Evolutionary conservation across 1,139 yeast genomes (phyloP), one percentile per base, ranked within the genome.

Genomic region (Yamadazyma atmosphaerica): DNA sequence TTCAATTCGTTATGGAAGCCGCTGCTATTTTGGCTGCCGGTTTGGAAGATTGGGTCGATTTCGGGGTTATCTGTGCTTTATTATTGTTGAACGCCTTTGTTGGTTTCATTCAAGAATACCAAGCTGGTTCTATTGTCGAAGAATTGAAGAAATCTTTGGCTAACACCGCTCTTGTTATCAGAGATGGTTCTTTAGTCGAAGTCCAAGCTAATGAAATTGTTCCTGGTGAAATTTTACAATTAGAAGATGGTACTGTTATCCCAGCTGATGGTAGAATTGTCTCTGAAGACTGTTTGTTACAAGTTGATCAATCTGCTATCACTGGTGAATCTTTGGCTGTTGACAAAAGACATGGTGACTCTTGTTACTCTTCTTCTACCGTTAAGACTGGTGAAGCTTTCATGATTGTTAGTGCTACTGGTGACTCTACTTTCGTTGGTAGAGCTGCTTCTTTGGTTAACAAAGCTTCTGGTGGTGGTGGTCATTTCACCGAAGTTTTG

Each of bases 1-100:
- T 90, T 68, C 98, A 90, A 77, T 90, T 90, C 83, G 97, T 90
- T 65, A 90, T 90, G 98, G 97, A 89, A 75, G 89, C 95, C 64
- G 98, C 98, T 60, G 97, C 97, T 58, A 79, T 89, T 49, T 79
- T 90, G 68, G 97, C 98, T 58, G 96, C 96, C 52, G 97, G 97
- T 85, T 80, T 90, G 61, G 94, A 88, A 74, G 97, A 89, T 75
- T 90, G 97, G 97, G 96, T 90, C 63, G 97, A 89, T 80, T 89
- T 89, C 77, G 97, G 97, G 81, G 97, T 90, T 67, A 89, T 90
- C 63, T 82, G 88, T 70, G 97, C 86, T 68, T 74, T 90, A 59
- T 77, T 90, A 56, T 60, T 84, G 67, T 81, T 90, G 67, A 90
- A 90, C 73, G 97, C 97, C 52, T 73, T 75, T 57, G 97, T 90